Base-by-base conservation (phyloP, 495 filamentous ascomycete species). In the Clavariopsis aquatica region DNA sequence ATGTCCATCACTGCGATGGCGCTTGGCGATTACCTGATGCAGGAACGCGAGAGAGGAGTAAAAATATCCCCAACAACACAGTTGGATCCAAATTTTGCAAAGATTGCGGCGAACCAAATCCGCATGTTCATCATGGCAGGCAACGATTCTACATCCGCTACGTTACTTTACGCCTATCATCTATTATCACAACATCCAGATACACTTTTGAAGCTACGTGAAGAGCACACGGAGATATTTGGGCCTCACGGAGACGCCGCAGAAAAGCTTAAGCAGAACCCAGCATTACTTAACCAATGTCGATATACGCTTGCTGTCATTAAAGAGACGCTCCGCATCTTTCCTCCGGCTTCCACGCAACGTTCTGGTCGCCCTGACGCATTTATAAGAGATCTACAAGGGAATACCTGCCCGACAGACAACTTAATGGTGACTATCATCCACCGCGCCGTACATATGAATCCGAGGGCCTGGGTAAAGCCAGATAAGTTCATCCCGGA, bases 131-230 rank as follows among this genome's bases (percentile, higher is more conserved):
- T 82, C 12, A 78, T 79, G 34, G 80, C 78, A 5, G 80, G 80
- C 22, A 76, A 82, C 65, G 80, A 83, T 71, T 80, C 80, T 5
- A 82, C 80, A 6, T 66, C 70, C 36, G 74, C 73, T 59, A 63
- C 76, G 0, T 57, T 81, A 4, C 52, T 66, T 0, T 81, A 78
- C 73, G 60, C 69, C 9, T 78, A 78, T 49, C 77, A 83, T 66
- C 75, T 82, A 36, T 76, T 87, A 2, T 74, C 74, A 0, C 68
- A 75, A 9, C 64, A 81, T 23, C 83, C 82, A 0, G 55, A 70
- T 0, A 71, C 72, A 3, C 24, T 54, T 3, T 6, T 19, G 24
- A 45, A 54, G 23, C 7, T 61, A 13, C 45, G 49, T n/a, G 1
- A 52, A 36, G 58, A 62, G 51, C 60, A 62, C 27, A 49, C 54